These are phyloP conservation scores for Monilinia vaccinii-corymbosi DNA, from an alignment of 2,329 filamentous ascomycete genomes.

Conservation along the genomic window DNA sequence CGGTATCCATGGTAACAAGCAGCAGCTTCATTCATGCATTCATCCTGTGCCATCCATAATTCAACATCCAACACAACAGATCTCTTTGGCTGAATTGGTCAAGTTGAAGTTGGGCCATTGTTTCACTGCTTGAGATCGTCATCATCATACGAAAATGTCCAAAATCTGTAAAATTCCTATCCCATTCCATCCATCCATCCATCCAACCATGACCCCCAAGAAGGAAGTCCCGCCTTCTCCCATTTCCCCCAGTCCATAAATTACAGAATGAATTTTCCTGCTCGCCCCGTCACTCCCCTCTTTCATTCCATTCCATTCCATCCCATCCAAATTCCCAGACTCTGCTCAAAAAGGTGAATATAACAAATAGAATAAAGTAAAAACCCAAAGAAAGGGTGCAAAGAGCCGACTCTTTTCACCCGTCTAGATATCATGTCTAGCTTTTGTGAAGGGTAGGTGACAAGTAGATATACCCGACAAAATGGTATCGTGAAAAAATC, in stretches of 20 bases:
- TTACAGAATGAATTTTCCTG: slow-evolving; percentile 5
- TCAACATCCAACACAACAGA: too few relatives aligned
- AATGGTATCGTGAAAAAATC: slow-evolving; percentile 8
- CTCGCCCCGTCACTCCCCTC: background rate
- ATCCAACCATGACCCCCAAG: too few relatives aligned
- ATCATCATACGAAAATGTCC: background rate
- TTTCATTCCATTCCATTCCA: background rate
- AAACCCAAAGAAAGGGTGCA: background rate
- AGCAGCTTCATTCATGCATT: background rate
- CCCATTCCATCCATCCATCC: background rate
- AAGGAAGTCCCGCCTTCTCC: background rate
- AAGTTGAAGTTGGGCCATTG: too few relatives aligned
- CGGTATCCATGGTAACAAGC: background rate
- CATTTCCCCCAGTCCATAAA: background rate
- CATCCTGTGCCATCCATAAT: background rate
- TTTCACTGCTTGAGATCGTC: too few relatives aligned
- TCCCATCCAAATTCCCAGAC: background rate
- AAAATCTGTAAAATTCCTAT: background rate
- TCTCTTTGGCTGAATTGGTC: background rate
- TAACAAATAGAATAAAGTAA: background rate
- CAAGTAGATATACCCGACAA: background rate
- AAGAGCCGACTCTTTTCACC: background rate
- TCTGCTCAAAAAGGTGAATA: background rate
- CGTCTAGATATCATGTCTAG: slow-evolving; percentile 9
- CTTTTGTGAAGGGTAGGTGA: background rate